Evolutionary conservation across 371 early-diverging fungal species (phyloP).

Genomic region (Umbelopsis sp.): DNA sequence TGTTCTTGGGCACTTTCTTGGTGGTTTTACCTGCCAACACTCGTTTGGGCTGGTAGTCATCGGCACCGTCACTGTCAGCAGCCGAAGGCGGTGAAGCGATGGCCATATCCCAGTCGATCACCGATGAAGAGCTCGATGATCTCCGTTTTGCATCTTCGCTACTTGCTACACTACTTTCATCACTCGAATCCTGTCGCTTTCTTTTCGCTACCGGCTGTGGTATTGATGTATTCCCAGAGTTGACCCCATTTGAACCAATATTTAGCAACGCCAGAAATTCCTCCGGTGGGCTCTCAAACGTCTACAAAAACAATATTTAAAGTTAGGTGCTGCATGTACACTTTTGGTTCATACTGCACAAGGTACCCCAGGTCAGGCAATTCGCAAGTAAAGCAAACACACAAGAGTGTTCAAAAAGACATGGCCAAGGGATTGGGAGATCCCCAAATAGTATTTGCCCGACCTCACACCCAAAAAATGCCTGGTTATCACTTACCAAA

Average conservation of each 20-base stretch:
- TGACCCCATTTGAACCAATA: background rate
- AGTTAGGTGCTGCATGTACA: background rate
- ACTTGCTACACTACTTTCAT: background rate
- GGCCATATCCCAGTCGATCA: slow-evolving; percentile 17
- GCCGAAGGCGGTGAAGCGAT: slow-evolving; percentile 6
- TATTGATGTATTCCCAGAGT: background rate
- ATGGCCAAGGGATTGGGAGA: too few species aligned
- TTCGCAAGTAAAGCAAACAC: too few species aligned
- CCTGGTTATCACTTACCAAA: slow-evolving; percentile 30
- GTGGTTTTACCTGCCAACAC: slow-evolving; percentile 15
- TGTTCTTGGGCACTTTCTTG: slow-evolving; percentile 21
- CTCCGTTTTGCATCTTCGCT: slow-evolving; percentile 14
- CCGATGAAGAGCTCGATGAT: slow-evolving; percentile 9
- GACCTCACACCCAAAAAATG: too few species aligned
- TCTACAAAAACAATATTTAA: slow-evolving; percentile 25
- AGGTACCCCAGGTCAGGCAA: too few species aligned
- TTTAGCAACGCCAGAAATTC: slow-evolving; percentile 10
- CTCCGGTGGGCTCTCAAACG: slow-evolving; percentile 33
- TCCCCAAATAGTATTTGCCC: too few species aligned
- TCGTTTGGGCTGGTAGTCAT: slow-evolving; percentile 18
- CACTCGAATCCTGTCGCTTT: slow-evolving; percentile 15
- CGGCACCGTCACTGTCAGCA: slow-evolving; percentile 17
- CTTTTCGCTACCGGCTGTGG: background rate
- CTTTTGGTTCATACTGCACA: background rate
- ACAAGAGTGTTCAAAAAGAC: too few species aligned